phyloP scores from a whole-genome alignment of 768 basidiomycete species.

The Lactifluus volemus region DNA sequence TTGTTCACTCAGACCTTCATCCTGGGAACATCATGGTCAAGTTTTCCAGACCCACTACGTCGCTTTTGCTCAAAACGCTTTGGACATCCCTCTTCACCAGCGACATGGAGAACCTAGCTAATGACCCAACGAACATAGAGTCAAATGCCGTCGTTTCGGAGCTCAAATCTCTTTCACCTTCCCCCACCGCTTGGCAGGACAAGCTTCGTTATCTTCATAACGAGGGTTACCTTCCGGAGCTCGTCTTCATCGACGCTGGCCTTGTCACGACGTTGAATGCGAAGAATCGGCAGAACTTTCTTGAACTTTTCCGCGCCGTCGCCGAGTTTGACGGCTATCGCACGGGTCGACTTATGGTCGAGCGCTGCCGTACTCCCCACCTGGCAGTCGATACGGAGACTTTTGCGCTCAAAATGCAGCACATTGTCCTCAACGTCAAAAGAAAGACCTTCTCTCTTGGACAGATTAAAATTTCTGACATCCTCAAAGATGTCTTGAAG shows the following conservation, averaged over 20 bases:
- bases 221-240: constrained; percentile 83
- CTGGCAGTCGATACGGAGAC: constrained; percentile 87
- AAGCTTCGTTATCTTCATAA: constrained; percentile 54
- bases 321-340: constrained; percentile 97
- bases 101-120: constrained; percentile 17
- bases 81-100: constrained; percentile 43
- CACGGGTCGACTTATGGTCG: constrained; percentile 92
- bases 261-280: constrained; percentile 82
- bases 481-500: constrained; percentile 80
- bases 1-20: constrained; percentile 87
- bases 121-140: constrained; percentile 14
- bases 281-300: constrained; percentile 83
- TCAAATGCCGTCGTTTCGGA: constrained; percentile 50
- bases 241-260: constrained; percentile 95
- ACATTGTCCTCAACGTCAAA: constrained; percentile 88
- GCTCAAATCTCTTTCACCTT: constrained; percentile 52
- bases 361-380: constrained; percentile 86
- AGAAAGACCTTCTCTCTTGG: constrained; percentile 95
- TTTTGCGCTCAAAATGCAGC: constrained; percentile 97
- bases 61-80: constrained; percentile 52
- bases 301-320: constrained; percentile 92
- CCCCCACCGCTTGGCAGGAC: constrained; percentile 58
- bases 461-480: constrained; percentile 93
- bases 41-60: constrained; percentile 77
- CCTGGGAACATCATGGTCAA: constrained; percentile 98